Conservation (phyloP, 225 moss, liverwort and hornwort species). For the Straminergon stramineum region DNA sequence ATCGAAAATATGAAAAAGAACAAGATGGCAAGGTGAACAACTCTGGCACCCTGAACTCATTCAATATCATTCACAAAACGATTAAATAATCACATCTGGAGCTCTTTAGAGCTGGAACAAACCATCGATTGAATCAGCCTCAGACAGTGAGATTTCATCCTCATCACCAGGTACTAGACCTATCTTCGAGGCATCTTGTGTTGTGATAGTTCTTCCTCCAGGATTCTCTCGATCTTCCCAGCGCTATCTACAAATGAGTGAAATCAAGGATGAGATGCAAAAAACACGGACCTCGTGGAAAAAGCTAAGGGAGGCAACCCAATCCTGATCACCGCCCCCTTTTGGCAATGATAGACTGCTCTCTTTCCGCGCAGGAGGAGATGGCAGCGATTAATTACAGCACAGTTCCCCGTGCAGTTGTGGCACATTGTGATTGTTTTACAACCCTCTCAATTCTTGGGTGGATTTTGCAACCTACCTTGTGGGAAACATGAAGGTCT, state of each 20-base stretch:
- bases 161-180: slow-evolving; percentile 10
- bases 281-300: neutral
- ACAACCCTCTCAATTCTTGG: too few species aligned
- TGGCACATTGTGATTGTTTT: too few species aligned
- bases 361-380: too few species aligned
- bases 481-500: too few species aligned
- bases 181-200: slow-evolving; percentile 7
- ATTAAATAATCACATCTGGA: slow-evolving; percentile 8
- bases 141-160: neutral
- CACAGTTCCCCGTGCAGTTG: too few species aligned
- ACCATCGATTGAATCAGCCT: neutral
- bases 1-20: neutral
- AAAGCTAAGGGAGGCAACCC: too few species aligned
- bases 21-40: neutral
- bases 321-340: too few species aligned
- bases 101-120: slow-evolving; percentile 13
- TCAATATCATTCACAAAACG: neutral
- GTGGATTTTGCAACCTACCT: too few species aligned
- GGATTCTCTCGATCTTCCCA: slow-evolving; percentile 59
- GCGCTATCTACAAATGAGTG: slow-evolving; percentile 42
- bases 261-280: neutral
- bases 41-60: neutral
- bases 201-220: slow-evolving; percentile 2
- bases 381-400: too few species aligned
- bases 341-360: too few species aligned